phyloP scores from a whole-genome alignment of 176 grass and related monocot species.

The Saccharum spontaneum region DNA sequence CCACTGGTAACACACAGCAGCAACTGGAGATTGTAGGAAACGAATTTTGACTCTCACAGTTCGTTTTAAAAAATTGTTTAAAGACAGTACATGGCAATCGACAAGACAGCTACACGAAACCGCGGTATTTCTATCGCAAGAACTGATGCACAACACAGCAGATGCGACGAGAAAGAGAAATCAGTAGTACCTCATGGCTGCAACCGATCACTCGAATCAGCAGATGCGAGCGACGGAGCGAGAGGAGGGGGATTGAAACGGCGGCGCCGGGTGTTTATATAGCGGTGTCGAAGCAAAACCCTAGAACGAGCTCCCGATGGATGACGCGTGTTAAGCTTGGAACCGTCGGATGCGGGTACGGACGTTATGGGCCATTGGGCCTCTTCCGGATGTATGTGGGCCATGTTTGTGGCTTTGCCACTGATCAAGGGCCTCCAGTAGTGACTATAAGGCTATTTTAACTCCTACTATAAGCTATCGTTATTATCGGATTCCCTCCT shows the following conservation, averaged over 20 bases:
- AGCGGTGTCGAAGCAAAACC: not conserved
- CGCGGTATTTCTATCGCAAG: not conserved
- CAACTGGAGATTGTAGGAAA: not conserved
- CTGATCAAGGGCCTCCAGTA: no score
- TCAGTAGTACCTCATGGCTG: conserved; percentile 42
- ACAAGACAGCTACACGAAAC: not conserved
- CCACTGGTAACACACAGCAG: not conserved
- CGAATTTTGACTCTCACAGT: not conserved
- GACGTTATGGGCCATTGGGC: not conserved
- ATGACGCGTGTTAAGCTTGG: not conserved
- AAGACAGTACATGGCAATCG: not conserved
- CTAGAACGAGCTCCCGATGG: not conserved
- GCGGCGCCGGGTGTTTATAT: not conserved
- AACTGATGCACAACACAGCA: not conserved
- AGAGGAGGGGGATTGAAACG: not conserved
- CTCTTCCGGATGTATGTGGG: not conserved
- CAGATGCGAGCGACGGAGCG: not conserved
- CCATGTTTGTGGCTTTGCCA: not conserved
- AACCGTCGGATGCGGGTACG: not conserved
- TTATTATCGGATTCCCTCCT: no score
- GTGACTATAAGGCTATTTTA: no score
- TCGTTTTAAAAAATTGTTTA: not conserved
- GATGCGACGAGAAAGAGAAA: not conserved
- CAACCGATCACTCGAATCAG: not conserved
- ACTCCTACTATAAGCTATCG: no score